phyloP scores from a whole-genome alignment of 2,329 filamentous ascomycete genomes.

The Apiospora marii region DNA sequence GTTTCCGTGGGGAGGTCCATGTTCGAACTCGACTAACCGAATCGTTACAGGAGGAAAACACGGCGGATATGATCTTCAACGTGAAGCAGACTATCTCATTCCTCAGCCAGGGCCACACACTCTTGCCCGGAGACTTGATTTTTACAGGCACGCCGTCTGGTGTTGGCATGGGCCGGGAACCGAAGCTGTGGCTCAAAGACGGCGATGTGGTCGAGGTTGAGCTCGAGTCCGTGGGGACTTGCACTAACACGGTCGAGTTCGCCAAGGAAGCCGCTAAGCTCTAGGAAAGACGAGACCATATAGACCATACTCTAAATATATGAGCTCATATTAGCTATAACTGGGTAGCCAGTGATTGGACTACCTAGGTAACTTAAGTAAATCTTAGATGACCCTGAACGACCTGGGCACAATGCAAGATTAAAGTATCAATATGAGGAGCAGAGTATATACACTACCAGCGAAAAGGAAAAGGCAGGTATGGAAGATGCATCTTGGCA shows the following conservation, averaged over 20 bases:
- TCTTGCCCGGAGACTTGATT: slow-evolving; percentile 70
- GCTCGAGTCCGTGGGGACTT: slow-evolving; percentile 71
- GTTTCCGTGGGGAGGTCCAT: not conserved
- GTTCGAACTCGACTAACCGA: not conserved
- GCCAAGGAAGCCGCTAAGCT: slow-evolving; percentile 46
- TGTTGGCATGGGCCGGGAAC: slow-evolving; percentile 74
- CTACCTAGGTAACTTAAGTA: no score
- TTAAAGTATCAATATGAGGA: not conserved
- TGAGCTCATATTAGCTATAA: not conserved
- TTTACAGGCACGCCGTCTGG: slow-evolving; percentile 75
- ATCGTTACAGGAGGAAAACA: slow-evolving; percentile 56
- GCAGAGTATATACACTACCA: not conserved
- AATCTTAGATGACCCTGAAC: not conserved
- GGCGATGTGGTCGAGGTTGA: slow-evolving; percentile 75
- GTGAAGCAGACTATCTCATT: slow-evolving; percentile 66
- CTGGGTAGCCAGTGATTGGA: not conserved
- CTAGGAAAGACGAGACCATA: slow-evolving; percentile 27
- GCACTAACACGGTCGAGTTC: slow-evolving; percentile 60
- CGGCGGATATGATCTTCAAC: slow-evolving; percentile 69
- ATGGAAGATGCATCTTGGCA: not conserved
- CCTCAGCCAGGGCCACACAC: slow-evolving; percentile 67
- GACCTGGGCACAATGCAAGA: not conserved
- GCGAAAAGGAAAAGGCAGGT: not conserved
- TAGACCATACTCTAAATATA: not conserved
- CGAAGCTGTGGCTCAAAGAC: slow-evolving; percentile 73